phyloP scores from a whole-genome alignment of 2,329 filamentous ascomycete genomes.

The Fusarium proliferatum region DNA sequence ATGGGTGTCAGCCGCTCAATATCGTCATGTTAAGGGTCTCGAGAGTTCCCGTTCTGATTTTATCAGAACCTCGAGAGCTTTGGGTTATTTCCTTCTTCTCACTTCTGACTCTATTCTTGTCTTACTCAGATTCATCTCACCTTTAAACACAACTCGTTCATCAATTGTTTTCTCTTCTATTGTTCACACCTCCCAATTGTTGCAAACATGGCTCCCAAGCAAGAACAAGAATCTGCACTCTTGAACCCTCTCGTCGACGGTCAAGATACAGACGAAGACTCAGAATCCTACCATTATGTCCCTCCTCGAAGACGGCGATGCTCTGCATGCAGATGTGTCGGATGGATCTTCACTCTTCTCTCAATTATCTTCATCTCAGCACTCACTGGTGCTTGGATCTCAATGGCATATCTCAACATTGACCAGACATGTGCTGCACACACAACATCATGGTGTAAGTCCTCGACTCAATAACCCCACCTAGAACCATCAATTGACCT shows the following conservation, averaged over 20 bases:
- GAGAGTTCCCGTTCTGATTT: constrained; percentile 14
- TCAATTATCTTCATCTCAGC: constrained; percentile 30
- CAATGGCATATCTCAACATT: constrained; percentile 34
- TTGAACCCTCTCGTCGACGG: constrained; percentile 25
- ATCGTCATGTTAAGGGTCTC: constrained; percentile 6
- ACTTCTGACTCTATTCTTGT: background rate
- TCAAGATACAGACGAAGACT: constrained; percentile 34
- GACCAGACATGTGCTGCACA: constrained; percentile 43
- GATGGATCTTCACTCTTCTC: constrained; percentile 8
- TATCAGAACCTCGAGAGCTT: background rate
- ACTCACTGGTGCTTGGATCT: constrained; percentile 35
- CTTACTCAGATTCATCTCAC: background rate
- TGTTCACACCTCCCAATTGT: background rate
- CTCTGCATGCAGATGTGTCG: constrained; percentile 31
- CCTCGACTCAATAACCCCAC: background rate
- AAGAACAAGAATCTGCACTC: constrained; percentile 36
- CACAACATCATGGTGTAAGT: constrained; percentile 54
- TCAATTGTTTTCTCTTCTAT: background rate
- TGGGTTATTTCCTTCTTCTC: background rate
- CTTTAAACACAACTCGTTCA: background rate
- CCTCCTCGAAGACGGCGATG: constrained; percentile 20
- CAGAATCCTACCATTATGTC: constrained; percentile 32
- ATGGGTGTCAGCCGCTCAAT: constrained; percentile 15
- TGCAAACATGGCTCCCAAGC: constrained; percentile 34
- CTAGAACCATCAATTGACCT: background rate